Evolutionary conservation across 371 early-diverging fungal species (phyloP), one percentile per base, ranked within the genome.

Genomic region (Syncephalis plumigaleata): DNA sequence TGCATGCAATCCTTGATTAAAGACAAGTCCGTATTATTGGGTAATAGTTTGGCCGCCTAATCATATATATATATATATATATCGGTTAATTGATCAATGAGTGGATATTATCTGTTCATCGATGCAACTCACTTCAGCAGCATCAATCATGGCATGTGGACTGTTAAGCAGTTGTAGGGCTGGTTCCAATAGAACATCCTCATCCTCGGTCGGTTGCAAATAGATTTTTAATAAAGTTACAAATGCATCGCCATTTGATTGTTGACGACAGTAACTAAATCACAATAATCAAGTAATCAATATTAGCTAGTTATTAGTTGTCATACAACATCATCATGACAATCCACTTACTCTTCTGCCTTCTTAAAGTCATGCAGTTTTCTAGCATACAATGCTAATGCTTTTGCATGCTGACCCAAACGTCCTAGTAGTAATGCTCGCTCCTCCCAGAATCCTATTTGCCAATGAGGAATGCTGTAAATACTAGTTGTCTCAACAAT

Each of bases 391-490:
- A 92, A 77, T 46, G 68, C 63, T 25, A 94, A 60, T 0, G 91
- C 90, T 52, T 92, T 88, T 40, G 79, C 77, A 52, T 91, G 91
- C 49, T 82, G 79, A 13, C 83, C 81, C 48, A 94, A 74, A 26
- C 84, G 71, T 52, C 87, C 79, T 4, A 91, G 66, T 2, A 92
- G 63, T 26, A 84, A 66, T 2, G 87, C 87, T 11, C 86, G 71
- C 57, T 89, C 91, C 50, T 85, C 82, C 53, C 71, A 85, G 31
- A 89, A 67, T 23, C 66, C 31, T 31, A 31, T 11, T n/a, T n/a
- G n/a, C n/a, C n/a, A n/a, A n/a, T n/a, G 75, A 75, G 54, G 18
- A 21, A 16, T 4, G 39, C 17, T 24, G 24, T 22, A 45, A 21
- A 39, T 8, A 46, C 7, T 8, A 20, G 21, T n/a, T 16, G 40